Evolutionary conservation across 176 grass and related monocot genomes (phyloP), one percentile per base, ranked within the genome.

Genomic region (Hyparrhenia diplandra): DNA sequence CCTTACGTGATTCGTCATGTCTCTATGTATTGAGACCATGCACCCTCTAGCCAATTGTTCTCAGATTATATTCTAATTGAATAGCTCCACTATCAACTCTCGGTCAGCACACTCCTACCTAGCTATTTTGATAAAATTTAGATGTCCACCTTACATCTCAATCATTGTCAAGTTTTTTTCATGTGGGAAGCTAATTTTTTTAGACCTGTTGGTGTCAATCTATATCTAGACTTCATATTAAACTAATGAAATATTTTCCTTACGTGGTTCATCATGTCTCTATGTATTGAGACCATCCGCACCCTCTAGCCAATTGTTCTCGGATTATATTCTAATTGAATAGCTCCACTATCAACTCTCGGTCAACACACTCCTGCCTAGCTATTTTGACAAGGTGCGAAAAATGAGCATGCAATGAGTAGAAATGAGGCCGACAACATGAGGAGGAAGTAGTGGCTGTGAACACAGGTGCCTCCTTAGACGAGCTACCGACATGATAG

Each of bases 401-500:
- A 1, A 55, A 55, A n/a, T 55, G 6, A 57, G 52, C 45, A 47
- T 47, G 45, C 14, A 47, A 16, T 57, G 54, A 11, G 21, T 58
- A 58, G 21, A 58, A 58, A 24, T 24, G 9, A 58, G 9, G 9
- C 0, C 21, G 7, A 54, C 1, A 0, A 10, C 52, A 55, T 0
- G 21, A 55, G 52, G 20, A 55, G 20, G 8, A n/a, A 55, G 21
- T n/a, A 23, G 21, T 23, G 8, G 21, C 2, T 1, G 6, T 0
- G 20, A 55, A 55, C 4, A 2, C 8, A 1, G 10, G 18, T 55
- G 21, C 52, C 8, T 55, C 21, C 8, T 55, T 55, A 2, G 21
- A 55, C 3, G 1, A 0, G 51, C n/a, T n/a, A 2, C 0, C 0
- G 8, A 8, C 2, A 55, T 0, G 51, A 21, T n/a, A 54, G 18